Conservation (phyloP, 2,329 filamentous ascomycete genomes). For the Pseudogymnoascus sp. region DNA sequence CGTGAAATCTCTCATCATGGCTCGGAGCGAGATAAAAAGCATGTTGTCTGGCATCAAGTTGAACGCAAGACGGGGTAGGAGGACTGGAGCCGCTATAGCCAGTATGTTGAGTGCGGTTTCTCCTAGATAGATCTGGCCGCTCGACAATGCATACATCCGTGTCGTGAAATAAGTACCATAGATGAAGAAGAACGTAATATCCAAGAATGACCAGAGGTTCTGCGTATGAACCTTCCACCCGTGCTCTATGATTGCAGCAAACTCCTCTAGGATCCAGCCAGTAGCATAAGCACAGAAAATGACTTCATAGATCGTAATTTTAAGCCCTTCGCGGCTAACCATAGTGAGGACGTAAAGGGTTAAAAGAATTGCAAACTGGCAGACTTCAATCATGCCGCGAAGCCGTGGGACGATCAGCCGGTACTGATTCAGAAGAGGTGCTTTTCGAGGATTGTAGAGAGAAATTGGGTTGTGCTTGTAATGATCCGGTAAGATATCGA, state of each 20-base stretch:
- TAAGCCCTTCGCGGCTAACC: slow-evolving; percentile 52
- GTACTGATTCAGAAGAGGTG: slow-evolving; percentile 74
- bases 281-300: slow-evolving; percentile 65
- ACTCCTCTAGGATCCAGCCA: slow-evolving; percentile 72
- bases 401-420: slow-evolving; percentile 74
- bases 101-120: slow-evolving; percentile 69
- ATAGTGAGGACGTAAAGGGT: slow-evolving; percentile 64
- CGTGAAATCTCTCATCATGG: slow-evolving; percentile 83
- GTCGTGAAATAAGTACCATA: slow-evolving; percentile 61
- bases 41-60: slow-evolving; percentile 77
- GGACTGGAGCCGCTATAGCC: slow-evolving; percentile 68
- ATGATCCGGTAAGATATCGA: slow-evolving; percentile 76
- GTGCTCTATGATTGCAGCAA: slow-evolving; percentile 69
- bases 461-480: slow-evolving; percentile 80
- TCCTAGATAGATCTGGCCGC: slow-evolving; percentile 37
- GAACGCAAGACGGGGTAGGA: slow-evolving; percentile 72
- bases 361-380: slow-evolving; percentile 64
- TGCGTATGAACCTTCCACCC: slow-evolving; percentile 76
- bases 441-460: slow-evolving; percentile 67
- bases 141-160: slow-evolving; percentile 55
- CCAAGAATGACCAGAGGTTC: slow-evolving; percentile 81
- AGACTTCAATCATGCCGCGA: slow-evolving; percentile 63
- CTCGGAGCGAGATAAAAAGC: slow-evolving; percentile 69
- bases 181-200: slow-evolving; percentile 67
- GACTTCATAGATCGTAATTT: slow-evolving; percentile 50